Percentiles rank a stretch among this genome's conserved stretches.
Evolutionary conservation across 768 basidiomycete genomes (phyloP).

Genomic region (Trametes meyenii): DNA sequence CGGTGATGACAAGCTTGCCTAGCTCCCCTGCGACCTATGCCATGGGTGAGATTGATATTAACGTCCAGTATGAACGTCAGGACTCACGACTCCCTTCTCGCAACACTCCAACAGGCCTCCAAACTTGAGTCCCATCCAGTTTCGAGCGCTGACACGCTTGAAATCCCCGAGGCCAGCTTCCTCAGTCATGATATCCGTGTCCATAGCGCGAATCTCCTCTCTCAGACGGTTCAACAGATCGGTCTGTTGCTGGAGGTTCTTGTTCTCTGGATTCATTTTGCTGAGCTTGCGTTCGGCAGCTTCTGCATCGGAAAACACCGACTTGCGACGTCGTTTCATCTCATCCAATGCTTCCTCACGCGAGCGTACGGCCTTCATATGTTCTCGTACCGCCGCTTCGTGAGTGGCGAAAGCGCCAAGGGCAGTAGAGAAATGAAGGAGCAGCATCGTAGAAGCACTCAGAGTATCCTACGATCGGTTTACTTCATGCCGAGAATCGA

Average conservation of each 20-base stretch:
- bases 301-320: constrained; percentile 72
- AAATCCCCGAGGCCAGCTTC: constrained; percentile 82
- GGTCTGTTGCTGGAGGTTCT: constrained; percentile 74
- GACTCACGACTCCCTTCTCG: constrained; percentile 68
- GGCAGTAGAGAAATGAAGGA: constrained; percentile 67
- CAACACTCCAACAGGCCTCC: constrained; percentile 83
- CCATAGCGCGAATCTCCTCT: constrained; percentile 76
- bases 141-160: constrained; percentile 70
- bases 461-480: constrained; percentile 64
- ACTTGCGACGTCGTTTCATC: constrained; percentile 68
- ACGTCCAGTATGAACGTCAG: too few relatives aligned
- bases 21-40: constrained; percentile 56
- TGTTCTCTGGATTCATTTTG: constrained; percentile 90
- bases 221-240: constrained; percentile 70
- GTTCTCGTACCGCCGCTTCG: constrained; percentile 65
- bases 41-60: too few relatives aligned
- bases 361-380: constrained; percentile 82
- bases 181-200: constrained; percentile 81
- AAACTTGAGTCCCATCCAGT: constrained; percentile 84
- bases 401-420: constrained; percentile 71
- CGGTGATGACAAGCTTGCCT: constrained; percentile 53
- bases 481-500: neutral
- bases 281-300: constrained; percentile 84
- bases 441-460: constrained; percentile 65
- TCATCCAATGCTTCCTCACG: constrained; percentile 84